Evolutionary conservation across 306 rosid genomes (phyloP).

Genomic region (cucumber (Cucumis sativus)): DNA sequence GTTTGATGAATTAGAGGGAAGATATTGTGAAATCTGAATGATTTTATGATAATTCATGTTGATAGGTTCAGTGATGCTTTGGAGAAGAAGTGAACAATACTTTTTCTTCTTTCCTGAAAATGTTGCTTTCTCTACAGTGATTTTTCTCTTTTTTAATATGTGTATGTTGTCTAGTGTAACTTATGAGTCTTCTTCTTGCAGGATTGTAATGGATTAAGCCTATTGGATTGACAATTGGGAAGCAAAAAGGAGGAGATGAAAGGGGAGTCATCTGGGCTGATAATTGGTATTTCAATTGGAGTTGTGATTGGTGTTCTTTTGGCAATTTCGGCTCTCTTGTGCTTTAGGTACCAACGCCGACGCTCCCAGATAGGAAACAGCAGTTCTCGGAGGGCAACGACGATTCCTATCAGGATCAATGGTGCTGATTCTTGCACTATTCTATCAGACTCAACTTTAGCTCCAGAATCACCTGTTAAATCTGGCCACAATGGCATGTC

Average conservation of each 20-base stretch:
- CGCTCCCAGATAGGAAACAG: constrained; percentile 90
- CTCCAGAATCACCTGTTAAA: constrained; percentile 92
- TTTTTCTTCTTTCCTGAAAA: neutral
- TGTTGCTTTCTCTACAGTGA: neutral
- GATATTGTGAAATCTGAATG: neutral
- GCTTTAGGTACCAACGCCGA: constrained; percentile 71
- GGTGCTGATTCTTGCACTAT: constrained; percentile 74
- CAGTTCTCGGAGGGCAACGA: constrained; percentile 82
- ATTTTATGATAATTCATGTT: neutral
- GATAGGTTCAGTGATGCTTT: neutral
- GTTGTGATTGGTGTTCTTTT: constrained; percentile 80
- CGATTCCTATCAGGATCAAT: constrained; percentile 75
- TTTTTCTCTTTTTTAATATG: neutral
- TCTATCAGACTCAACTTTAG: constrained; percentile 79
- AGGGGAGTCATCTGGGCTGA: constrained; percentile 73
- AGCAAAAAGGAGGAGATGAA: constrained; percentile 41
- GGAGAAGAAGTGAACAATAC: neutral
- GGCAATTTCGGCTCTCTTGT: constrained; percentile 68
- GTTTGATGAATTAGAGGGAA: neutral
- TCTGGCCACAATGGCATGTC: constrained; percentile 45
- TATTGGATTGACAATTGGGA: constrained; percentile 23
- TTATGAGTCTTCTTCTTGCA: constrained; percentile 16
- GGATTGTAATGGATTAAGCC: constrained; percentile 46
- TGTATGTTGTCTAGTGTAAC: neutral
- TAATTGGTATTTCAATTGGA: constrained; percentile 85